A percentile compares a stretch with the other conserved stretches of the same genome.
Evolutionary conservation across 2,329 filamentous ascomycete species (phyloP).

Genomic region (Chrysoporthe austroafricana): DNA sequence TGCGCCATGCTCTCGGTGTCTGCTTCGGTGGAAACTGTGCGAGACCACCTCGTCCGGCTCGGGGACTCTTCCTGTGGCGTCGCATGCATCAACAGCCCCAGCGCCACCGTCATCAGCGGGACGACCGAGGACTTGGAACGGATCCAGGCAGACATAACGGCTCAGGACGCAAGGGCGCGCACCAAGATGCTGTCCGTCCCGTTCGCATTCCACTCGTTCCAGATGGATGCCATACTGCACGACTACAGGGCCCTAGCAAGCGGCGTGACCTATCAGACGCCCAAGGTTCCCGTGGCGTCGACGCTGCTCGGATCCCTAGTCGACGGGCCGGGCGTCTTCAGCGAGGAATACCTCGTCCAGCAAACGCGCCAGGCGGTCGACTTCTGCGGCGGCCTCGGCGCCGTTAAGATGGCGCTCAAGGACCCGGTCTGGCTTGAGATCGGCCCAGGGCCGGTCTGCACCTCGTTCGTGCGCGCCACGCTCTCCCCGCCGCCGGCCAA

Average conservation of each 20-base stretch:
- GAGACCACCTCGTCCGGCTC: background rate
- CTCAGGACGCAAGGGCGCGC: too few species aligned
- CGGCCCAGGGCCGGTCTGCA: slow-evolving; percentile 64
- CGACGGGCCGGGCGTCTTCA: background rate
- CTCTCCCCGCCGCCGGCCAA: too few species aligned
- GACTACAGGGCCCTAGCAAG: slow-evolving; percentile 46
- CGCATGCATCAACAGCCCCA: background rate
- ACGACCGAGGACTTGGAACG: too few species aligned
- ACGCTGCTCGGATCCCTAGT: slow-evolving; percentile 12
- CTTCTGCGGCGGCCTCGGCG: slow-evolving; percentile 55
- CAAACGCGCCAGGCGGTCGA: slow-evolving; percentile 62
- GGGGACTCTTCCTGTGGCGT: background rate
- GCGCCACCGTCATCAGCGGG: background rate
- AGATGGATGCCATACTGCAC: slow-evolving; percentile 47
- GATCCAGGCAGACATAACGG: too few species aligned
- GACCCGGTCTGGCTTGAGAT: slow-evolving; percentile 63
- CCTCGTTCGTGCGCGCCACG: too few species aligned
- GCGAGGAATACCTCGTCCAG: background rate
- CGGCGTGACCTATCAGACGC: slow-evolving; percentile 18
- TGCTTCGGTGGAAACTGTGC: background rate
- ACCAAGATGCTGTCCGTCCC: too few species aligned
- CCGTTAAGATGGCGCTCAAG: background rate
- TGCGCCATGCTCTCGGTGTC: background rate
- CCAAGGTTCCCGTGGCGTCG: background rate
- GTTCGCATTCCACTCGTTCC: slow-evolving; percentile 44